These are phyloP conservation scores for Bolboschoenus planiculmis DNA, from an alignment of 176 grass and related monocot genomes.

Conservation along the genomic window DNA sequence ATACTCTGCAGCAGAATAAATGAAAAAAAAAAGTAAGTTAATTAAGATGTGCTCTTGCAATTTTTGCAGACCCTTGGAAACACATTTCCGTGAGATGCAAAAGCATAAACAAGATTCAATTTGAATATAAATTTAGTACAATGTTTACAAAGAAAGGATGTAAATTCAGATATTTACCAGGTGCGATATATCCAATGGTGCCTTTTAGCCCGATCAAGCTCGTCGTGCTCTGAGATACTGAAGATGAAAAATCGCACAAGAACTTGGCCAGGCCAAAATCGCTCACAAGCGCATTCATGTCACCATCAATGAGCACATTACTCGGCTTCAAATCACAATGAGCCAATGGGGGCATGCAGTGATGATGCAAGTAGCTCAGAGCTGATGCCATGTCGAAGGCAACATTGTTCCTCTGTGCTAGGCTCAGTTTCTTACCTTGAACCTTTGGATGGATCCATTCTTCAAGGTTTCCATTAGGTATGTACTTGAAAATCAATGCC, in stretches of 20 bases:
- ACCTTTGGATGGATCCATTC: slow-evolving; percentile 34
- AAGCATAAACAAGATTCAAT: neutral
- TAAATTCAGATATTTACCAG: neutral
- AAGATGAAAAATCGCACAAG: neutral
- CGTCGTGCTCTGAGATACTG: neutral
- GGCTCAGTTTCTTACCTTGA: slow-evolving; percentile 10
- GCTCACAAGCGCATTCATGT: slow-evolving; percentile 29
- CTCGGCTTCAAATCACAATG: slow-evolving; percentile 53
- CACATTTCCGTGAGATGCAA: neutral
- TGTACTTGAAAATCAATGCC: slow-evolving; percentile 44
- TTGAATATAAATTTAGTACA: neutral
- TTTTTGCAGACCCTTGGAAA: neutral
- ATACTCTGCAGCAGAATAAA: slow-evolving; percentile 33
- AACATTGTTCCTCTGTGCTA: slow-evolving; percentile 32
- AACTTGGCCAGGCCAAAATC: slow-evolving; percentile 42
- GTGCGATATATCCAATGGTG: slow-evolving; percentile 15
- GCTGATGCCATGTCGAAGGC: slow-evolving; percentile 37
- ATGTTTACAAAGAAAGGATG: neutral
- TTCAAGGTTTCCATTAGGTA: slow-evolving; percentile 40
- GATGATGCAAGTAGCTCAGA: slow-evolving; percentile 37
- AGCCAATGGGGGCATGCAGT: slow-evolving; percentile 23
- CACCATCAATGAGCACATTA: slow-evolving; percentile 38
- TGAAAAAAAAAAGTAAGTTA: neutral
- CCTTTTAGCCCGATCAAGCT: slow-evolving; percentile 2
- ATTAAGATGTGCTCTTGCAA: neutral